Percentiles rank a stretch among this genome's conserved stretches.
Conservation (phyloP, 2,329 filamentous ascomycete species). For the Cercospora beticola region DNA sequence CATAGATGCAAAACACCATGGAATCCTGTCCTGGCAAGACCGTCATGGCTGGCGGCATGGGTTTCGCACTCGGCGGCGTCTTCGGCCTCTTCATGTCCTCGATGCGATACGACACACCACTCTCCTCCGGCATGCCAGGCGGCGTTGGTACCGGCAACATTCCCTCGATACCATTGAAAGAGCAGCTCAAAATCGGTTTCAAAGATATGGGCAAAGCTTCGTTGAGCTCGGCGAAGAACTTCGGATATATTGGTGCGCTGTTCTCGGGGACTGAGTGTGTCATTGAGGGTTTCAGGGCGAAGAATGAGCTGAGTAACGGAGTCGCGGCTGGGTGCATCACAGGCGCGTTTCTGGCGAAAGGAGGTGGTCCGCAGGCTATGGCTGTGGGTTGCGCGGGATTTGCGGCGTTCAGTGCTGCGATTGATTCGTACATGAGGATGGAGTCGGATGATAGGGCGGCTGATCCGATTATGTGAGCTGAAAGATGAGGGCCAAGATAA, state of each 20-base stretch:
- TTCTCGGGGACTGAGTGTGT: slow-evolving; percentile 94
- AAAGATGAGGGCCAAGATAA: not conserved
- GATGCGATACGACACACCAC: slow-evolving; percentile 97
- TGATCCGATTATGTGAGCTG: slow-evolving; percentile 39
- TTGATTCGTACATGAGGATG: slow-evolving; percentile 87
- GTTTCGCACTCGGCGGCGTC: slow-evolving; percentile 87
- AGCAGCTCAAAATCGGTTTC: slow-evolving; percentile 83
- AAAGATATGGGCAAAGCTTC: slow-evolving; percentile 91
- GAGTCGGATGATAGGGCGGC: slow-evolving; percentile 47
- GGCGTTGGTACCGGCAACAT: slow-evolving; percentile 48
- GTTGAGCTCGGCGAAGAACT: slow-evolving; percentile 85
- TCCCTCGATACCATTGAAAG: slow-evolving; percentile 69
- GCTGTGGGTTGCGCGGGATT: slow-evolving; percentile 88
- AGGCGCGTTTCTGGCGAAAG: slow-evolving; percentile 81
- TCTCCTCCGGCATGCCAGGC: slow-evolving; percentile 55
- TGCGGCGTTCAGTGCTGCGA: slow-evolving; percentile 86
- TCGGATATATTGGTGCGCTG: slow-evolving; percentile 86
- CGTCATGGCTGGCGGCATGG: slow-evolving; percentile 85
- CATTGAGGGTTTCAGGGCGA: slow-evolving; percentile 87
- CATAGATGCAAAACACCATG: slow-evolving; percentile 78
- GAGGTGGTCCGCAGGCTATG: slow-evolving; percentile 85
- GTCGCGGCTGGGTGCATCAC: slow-evolving; percentile 86
- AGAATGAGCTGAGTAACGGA: slow-evolving; percentile 90
- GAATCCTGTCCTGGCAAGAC: slow-evolving; percentile 91
- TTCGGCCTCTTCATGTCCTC: slow-evolving; percentile 99